Evolutionary conservation across 2,329 filamentous ascomycete genomes (phyloP).

Genomic region (Epichloe scottii): DNA sequence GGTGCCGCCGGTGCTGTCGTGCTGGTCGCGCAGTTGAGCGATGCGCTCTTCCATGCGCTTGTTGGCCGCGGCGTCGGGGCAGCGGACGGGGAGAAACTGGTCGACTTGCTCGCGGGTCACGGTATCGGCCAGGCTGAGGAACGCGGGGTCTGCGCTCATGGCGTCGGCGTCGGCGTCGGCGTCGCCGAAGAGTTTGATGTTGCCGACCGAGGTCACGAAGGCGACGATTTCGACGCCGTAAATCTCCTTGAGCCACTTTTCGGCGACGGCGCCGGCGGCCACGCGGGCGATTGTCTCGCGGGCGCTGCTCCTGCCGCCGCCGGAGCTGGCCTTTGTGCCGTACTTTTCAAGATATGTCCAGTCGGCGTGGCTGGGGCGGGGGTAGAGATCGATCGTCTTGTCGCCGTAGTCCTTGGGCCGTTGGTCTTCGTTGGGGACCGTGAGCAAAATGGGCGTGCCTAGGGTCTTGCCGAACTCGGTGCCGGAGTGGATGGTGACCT

Average conservation of each 20-base stretch:
- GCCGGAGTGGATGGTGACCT: conserved; percentile 83
- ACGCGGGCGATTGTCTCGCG: conserved; percentile 90
- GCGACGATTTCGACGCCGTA: conserved; percentile 86
- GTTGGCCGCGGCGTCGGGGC: conserved; percentile 55
- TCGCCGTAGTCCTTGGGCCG: conserved; percentile 83
- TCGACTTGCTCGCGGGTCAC: conserved; percentile 71
- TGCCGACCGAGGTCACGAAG: conserved; percentile 77
- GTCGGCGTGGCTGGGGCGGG: conserved; percentile 84
- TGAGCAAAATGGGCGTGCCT: conserved; percentile 79
- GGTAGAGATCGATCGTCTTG: conserved; percentile 83
- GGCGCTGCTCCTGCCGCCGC: conserved; percentile 83
- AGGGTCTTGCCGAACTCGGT: conserved; percentile 82
- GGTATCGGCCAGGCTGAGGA: conserved; percentile 58
- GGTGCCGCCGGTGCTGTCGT: conserved; percentile 88
- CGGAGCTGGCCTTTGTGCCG: conserved; percentile 80
- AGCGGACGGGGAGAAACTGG: conserved; percentile 72
- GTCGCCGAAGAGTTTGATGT: conserved; percentile 22
- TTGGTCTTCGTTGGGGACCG: conserved; percentile 87
- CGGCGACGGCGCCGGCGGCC: conserved; percentile 80
- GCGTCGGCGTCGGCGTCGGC: conserved; percentile 17
- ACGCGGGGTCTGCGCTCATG: conserved; percentile 67
- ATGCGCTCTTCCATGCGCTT: conserved; percentile 69
- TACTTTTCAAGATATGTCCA: conserved; percentile 98
- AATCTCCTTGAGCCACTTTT: conserved; percentile 74
- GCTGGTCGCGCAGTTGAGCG: conserved; percentile 59